Conservation (phyloP, 2,329 filamentous ascomycete species). For the Xylaria sp. region DNA sequence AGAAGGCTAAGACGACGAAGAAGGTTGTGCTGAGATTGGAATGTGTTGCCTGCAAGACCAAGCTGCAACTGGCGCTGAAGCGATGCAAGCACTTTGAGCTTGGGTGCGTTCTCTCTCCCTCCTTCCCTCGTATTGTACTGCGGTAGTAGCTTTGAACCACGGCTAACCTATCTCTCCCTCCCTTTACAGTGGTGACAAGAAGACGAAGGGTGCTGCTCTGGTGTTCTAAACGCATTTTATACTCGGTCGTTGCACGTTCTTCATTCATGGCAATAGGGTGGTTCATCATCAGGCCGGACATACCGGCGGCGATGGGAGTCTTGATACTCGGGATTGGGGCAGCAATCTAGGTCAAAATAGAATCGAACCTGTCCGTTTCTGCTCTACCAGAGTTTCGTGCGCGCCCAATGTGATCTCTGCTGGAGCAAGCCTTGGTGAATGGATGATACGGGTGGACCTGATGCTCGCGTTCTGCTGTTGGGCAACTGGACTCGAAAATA, state of each 20-base stretch:
- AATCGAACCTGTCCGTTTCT: constrained; percentile 32
- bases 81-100: constrained; percentile 99
- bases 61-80: constrained; percentile 97
- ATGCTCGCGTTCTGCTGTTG: background rate
- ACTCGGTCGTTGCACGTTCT: constrained; percentile 44
- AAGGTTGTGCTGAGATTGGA: constrained; percentile 99
- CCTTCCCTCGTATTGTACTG: too few species aligned
- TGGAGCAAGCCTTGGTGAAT: background rate
- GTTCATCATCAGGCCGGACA: constrained; percentile 45
- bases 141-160: background rate
- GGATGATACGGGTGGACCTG: constrained; percentile 1
- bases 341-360: constrained; percentile 31
- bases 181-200: constrained; percentile 93
- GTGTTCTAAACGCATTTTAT: constrained; percentile 83
- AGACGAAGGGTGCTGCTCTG: constrained; percentile 99
- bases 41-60: constrained; percentile 97
- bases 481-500: background rate
- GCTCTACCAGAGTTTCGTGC: constrained; percentile 20
- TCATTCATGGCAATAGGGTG: constrained; percentile 50
- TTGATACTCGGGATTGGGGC: constrained; percentile 45
- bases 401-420: constrained; percentile 16
- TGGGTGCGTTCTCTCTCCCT: constrained; percentile 66
- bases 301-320: constrained; percentile 42
- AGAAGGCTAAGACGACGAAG: constrained; percentile 99
- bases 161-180: constrained; percentile 51